Evolutionary conservation across 2,329 filamentous ascomycete species (phyloP), one percentile per base, ranked within the genome.

Genomic region (Xylariomycetidae sp.): DNA sequence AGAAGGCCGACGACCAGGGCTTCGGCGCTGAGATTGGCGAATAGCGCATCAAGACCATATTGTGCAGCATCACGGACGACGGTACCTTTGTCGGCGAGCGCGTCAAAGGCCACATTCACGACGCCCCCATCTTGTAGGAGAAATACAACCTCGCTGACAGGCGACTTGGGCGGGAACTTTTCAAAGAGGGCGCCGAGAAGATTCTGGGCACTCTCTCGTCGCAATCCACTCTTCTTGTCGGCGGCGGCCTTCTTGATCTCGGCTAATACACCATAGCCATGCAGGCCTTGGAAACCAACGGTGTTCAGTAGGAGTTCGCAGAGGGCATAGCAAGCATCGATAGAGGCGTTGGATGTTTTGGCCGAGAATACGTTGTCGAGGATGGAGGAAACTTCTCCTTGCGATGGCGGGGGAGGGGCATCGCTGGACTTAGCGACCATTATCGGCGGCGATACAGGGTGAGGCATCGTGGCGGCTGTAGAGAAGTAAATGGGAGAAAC

Each of bases 121-220:
- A 94, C 60, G 36, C 78, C 81, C 34, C 82, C 80, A 59, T 94
- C 84, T 56, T 92, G 80, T n/a, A 89, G 61, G 13, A 96, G 66
- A 46, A 98, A 82, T 27, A 88, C 66, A 31, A 86, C 78, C 65
- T 97, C 89, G 60, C 80, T 86, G 44, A 88, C 64, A 33, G 79
- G 82, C 56, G 92, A 83, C 46, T 80, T 76, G 29, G 79, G 69
- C 28, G 88, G 86, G 55, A 97, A 85, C 25, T 85, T 81, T 70
- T 98, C 92, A 53, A 97, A 90, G 29, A 98, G 70, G 34, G 94
- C 90, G 37, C 94, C 92, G 16, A 97, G 74, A 26, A 94, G 82
- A 61, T 96, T 94, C 79, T 97, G 94, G 46, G 89, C 85, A 54
- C 88, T 88, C 67, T 98, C 92, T 51, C 90, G 77, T 50, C 77